A percentile compares a stretch with the other conserved stretches of the same genome.
These are phyloP conservation scores for Vitis amurensis DNA, from an alignment of 164 flowering plant genomes.

Conservation along the genomic window DNA sequence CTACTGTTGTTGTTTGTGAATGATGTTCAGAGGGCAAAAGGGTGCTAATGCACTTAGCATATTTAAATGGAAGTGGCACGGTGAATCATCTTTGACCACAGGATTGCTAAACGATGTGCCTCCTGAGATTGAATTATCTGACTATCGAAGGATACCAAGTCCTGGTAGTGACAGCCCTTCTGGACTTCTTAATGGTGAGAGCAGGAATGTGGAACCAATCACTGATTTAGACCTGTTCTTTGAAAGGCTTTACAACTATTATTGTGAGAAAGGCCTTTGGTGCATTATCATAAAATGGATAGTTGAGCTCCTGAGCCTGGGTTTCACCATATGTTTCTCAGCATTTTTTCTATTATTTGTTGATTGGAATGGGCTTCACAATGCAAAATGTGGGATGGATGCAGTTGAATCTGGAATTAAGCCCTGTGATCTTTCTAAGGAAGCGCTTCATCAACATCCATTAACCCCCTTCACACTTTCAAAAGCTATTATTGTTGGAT, in stretches of 20 bases:
- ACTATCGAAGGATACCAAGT: constrained; percentile 68
- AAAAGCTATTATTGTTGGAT: constrained; percentile 77
- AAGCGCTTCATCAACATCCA: constrained; percentile 86
- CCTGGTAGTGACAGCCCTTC: constrained; percentile 98
- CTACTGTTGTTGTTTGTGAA: constrained; percentile 43
- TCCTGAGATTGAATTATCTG: constrained; percentile 89
- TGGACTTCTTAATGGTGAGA: constrained; percentile 88
- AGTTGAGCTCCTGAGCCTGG: constrained; percentile 84
- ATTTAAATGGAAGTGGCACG: constrained; percentile 60
- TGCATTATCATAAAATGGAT: constrained; percentile 95
- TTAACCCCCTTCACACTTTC: constrained; percentile 77
- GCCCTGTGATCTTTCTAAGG: constrained; percentile 90
- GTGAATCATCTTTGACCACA: constrained; percentile 57
- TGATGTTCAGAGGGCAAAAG: constrained; percentile 74
- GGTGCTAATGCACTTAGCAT: constrained; percentile 43
- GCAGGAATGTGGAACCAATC: constrained; percentile 71
- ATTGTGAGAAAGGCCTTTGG: constrained; percentile 96
- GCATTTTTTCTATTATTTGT: constrained; percentile 84
- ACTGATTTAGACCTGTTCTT: constrained; percentile 93
- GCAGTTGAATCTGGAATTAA: constrained; percentile 94
- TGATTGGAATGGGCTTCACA: constrained; percentile 93
- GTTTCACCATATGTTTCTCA: constrained; percentile 85
- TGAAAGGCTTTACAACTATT: constrained; percentile 88
- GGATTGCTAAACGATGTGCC: constrained; percentile 60
- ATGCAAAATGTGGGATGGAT: constrained; percentile 97